phyloP scores from a whole-genome alignment of 2,329 filamentous ascomycete genomes.

The Verticillium albo-atrum region DNA sequence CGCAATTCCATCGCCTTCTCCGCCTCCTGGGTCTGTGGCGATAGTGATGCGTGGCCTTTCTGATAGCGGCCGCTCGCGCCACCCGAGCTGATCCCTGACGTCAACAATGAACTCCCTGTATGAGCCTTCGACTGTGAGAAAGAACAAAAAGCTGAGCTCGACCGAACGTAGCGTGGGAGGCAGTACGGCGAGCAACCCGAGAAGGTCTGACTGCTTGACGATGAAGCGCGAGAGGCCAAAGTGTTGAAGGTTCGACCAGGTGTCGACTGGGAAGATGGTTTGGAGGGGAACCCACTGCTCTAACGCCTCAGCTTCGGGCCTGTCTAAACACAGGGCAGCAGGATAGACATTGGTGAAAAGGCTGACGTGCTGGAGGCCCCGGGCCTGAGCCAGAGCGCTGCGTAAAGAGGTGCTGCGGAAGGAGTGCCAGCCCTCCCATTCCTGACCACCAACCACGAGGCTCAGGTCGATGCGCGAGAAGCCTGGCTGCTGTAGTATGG shows the following conservation, averaged over 20 bases:
- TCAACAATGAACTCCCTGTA: conserved; percentile 13
- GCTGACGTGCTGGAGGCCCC: conserved; percentile 16
- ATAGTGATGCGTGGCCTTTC: background rate
- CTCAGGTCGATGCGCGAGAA: conserved; percentile 22
- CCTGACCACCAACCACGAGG: conserved; percentile 10
- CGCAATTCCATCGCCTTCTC: background rate
- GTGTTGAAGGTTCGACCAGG: conserved; percentile 21
- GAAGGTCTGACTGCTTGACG: conserved; percentile 18
- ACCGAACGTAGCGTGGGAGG: conserved; percentile 22
- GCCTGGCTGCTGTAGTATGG: conserved; percentile 16
- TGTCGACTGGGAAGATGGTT: conserved; percentile 22
- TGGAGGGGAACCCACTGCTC: conserved; percentile 15
- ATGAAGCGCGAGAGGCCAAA: conserved; percentile 23
- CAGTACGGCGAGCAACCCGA: conserved; percentile 20
- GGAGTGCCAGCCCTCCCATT: conserved; percentile 3
- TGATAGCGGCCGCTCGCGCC: conserved; percentile 8
- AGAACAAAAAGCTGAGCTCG: conserved; percentile 26
- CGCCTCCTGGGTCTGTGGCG: background rate
- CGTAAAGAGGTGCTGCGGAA: conserved; percentile 13
- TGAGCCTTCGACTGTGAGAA: conserved; percentile 10
- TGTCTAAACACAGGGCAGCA: too few species aligned
- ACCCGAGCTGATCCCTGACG: conserved; percentile 14
- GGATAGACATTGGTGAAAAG: conserved; percentile 12
- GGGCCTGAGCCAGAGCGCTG: conserved; percentile 11
- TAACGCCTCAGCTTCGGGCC: background rate